Evolutionary conservation across 305 asterid genomes (phyloP), one percentile per base, ranked within the genome.

Genomic region (Rubia tinctorum): DNA sequence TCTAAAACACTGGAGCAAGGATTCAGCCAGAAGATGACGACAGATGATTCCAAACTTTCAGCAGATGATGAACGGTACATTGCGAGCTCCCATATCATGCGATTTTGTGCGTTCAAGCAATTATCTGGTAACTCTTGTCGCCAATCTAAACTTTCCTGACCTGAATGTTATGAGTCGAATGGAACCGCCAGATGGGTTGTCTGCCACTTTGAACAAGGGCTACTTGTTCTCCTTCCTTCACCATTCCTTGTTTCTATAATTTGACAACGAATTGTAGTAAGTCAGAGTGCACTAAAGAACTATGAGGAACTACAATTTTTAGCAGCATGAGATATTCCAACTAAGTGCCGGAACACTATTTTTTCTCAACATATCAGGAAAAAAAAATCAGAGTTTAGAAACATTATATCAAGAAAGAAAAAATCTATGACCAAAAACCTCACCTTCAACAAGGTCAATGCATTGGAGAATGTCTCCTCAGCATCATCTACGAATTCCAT

Each of bases 161-260:
- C 86, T 91, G 97, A 82, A 91, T 94, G 77, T 89, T 91, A 80
- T 94, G 98, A 30, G 96, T 94, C 67, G 97, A 90, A 55, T 91
- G 91, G 81, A 83, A 87, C 73, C 96, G 81, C 97, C 97, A 90
- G 72, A 94, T 94, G 3, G 96, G 98, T 73, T 94, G 96, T 64
- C 79, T 85, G 60, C 98, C 98, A 53, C 98, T 94, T 86, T 91
- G 97, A 71, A 94, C 95, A 68, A 94, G 97, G 51, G 98, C 97
- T 51, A 94, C 91, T 72, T 88, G 90, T 78, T 94, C 97, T 9
- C 97, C 97, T 81, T 87, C 86, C 86, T 89, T 91, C 84, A 94
- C 95, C 97, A 90, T 87, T 79, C 97, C 97, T 81, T 93, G 98
- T 76, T 85, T 88, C 98, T 93, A 71, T 49, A 75, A 47, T 72